Evolutionary conservation across 2,329 filamentous ascomycete species (phyloP).

Genomic region (Dactylellina haptotyla): DNA sequence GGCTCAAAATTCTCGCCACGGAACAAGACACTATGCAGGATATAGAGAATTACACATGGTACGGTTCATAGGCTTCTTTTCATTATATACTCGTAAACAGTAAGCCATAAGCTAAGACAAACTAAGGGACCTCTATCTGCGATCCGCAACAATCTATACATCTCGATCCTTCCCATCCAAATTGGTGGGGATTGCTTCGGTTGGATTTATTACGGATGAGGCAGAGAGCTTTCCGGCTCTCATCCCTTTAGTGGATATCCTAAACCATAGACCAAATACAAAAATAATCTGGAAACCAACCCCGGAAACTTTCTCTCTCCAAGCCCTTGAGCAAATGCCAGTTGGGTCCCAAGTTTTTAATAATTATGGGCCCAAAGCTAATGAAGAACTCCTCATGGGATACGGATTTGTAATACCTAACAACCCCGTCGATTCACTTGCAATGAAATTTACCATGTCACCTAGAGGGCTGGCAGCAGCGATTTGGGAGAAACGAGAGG

Average conservation of each 20-base stretch:
- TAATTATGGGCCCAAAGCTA: slow-evolving; percentile 67
- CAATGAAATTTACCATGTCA: slow-evolving; percentile 54
- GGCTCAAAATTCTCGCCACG: slow-evolving; percentile 59
- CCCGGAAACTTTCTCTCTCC: slow-evolving; percentile 22
- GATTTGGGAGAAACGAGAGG: slow-evolving; percentile 23
- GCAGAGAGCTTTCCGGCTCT: slow-evolving; percentile 61
- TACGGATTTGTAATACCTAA: slow-evolving; percentile 66
- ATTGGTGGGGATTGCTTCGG: slow-evolving; percentile 43
- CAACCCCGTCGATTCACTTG: slow-evolving; percentile 63
- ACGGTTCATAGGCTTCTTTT: slow-evolving; percentile 49
- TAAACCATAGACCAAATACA: slow-evolving; percentile 65
- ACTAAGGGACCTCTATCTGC: slow-evolving; percentile 64
- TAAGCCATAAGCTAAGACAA: too few relatives aligned
- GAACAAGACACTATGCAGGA: slow-evolving; percentile 58
- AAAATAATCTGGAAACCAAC: slow-evolving; percentile 65
- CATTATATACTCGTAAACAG: too few relatives aligned
- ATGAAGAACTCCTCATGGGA: slow-evolving; percentile 67
- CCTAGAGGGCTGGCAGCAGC: slow-evolving; percentile 32
- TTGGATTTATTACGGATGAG: not conserved
- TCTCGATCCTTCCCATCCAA: slow-evolving; percentile 66
- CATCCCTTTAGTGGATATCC: slow-evolving; percentile 65
- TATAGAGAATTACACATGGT: slow-evolving; percentile 62
- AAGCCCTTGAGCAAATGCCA: not conserved
- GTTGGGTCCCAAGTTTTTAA: slow-evolving; percentile 65
- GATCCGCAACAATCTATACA: slow-evolving; percentile 67